These are phyloP conservation scores for Aspergillus latus DNA, from an alignment of 2,329 filamentous ascomycete species.

Conservation along the genomic window DNA sequence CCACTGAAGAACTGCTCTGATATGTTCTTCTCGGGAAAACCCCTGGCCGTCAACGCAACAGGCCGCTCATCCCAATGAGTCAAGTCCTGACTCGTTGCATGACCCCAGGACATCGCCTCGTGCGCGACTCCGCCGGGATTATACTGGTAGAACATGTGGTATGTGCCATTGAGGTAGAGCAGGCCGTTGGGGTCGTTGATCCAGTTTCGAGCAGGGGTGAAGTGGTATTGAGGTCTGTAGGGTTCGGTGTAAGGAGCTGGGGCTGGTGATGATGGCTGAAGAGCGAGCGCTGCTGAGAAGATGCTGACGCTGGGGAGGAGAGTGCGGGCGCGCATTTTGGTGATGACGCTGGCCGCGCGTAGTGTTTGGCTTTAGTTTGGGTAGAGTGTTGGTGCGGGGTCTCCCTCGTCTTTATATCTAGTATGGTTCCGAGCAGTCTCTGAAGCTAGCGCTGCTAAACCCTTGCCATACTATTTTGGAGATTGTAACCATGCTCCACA, in stretches of 20 bases:
- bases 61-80: constrained; percentile 15
- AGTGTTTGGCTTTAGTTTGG: neutral
- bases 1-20: constrained; percentile 53
- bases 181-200: constrained; percentile 21
- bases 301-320: neutral
- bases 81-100: constrained; percentile 53
- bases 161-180: constrained; percentile 26
- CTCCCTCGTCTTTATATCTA: neutral
- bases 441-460: neutral
- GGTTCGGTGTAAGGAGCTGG: constrained; percentile 4
- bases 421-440: neutral
- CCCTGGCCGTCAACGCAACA: constrained; percentile 36
- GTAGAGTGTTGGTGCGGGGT: neutral
- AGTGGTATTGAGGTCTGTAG: constrained; percentile 15
- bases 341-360: neutral
- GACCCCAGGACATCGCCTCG: constrained; percentile 51
- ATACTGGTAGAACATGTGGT: constrained; percentile 57
- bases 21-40: constrained; percentile 48
- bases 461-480: neutral
- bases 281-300: neutral
- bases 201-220: constrained; percentile 12
- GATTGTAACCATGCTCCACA: neutral
- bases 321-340: neutral
- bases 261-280: neutral
- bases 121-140: constrained; percentile 42